phyloP scores from a whole-genome alignment of 2,329 filamentous ascomycete species.

The Trichoderma sp. region DNA sequence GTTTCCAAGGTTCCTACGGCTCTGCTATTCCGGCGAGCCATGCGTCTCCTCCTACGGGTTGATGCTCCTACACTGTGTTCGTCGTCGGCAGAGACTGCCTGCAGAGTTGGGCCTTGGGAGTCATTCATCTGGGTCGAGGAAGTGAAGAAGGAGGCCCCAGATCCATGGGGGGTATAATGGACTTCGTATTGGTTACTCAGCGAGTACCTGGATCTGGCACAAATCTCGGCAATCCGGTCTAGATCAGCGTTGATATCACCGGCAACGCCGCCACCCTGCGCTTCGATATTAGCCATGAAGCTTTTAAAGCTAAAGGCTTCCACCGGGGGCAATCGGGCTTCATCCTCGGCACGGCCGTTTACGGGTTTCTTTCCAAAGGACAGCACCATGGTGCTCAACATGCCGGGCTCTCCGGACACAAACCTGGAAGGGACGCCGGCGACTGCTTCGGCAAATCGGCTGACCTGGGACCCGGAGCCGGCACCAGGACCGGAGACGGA shows the following conservation, averaged over 20 bases:
- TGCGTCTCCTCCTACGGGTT: constrained; percentile 43
- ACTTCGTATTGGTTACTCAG: constrained; percentile 68
- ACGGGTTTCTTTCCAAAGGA: constrained; percentile 43
- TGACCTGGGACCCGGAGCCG: constrained; percentile 28
- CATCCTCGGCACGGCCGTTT: constrained; percentile 31
- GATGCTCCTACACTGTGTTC: constrained; percentile 43
- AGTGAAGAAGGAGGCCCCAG: constrained; percentile 51
- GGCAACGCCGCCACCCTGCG: constrained; percentile 48
- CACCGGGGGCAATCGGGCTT: constrained; percentile 57
- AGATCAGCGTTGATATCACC: constrained; percentile 58
- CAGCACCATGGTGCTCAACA: constrained; percentile 47
- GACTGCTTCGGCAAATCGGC: constrained; percentile 33
- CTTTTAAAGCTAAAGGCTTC: constrained; percentile 67
- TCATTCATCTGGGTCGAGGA: constrained; percentile 35
- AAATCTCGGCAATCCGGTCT: constrained; percentile 67
- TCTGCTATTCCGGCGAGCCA: constrained; percentile 48
- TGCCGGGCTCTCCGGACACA: constrained; percentile 40
- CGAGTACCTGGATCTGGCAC: constrained; percentile 64
- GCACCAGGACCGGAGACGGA: constrained; percentile 27
- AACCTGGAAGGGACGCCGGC: constrained; percentile 36
- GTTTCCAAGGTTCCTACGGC: constrained; percentile 66
- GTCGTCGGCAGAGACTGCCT: constrained; percentile 59
- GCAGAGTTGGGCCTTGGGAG: constrained; percentile 54
- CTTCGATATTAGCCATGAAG: constrained; percentile 59
- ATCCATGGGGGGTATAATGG: constrained; percentile 63